phyloP scores from a whole-genome alignment of 495 filamentous ascomycete genomes.

The Bacidia rubella region DNA sequence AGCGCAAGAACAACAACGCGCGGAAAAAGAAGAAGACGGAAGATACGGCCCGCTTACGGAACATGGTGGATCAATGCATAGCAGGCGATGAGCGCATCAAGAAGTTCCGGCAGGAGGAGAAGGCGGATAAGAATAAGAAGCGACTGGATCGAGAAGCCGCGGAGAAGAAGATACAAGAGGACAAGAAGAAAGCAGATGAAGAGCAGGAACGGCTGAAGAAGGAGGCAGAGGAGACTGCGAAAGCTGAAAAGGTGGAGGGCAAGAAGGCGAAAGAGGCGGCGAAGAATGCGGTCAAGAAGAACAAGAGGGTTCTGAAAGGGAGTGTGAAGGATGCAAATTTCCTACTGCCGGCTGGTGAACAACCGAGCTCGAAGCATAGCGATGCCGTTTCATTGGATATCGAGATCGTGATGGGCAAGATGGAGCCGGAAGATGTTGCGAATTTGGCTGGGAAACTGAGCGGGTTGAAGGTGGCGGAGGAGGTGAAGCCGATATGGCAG shows the following conservation, averaged over 20 bases:
- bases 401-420: conserved; percentile 76
- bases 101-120: conserved; percentile 82
- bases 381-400: conserved; percentile 63
- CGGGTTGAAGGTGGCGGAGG: conserved; percentile 48
- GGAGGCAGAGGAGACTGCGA: conserved; percentile 75
- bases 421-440: conserved; percentile 82
- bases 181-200: conserved; percentile 60
- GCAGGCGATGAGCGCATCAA: conserved; percentile 87
- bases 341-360: conserved; percentile 49
- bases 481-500: conserved; percentile 40
- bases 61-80: conserved; percentile 73
- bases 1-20: conserved; percentile 94
- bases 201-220: conserved; percentile 63
- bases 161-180: conserved; percentile 68
- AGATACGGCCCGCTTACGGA: conserved; percentile 78
- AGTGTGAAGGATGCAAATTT: conserved; percentile 96
- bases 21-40: conserved; percentile 99
- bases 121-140: conserved; percentile 89
- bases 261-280: conserved; percentile 98
- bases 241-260: conserved; percentile 61
- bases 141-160: conserved; percentile 81
- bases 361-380: conserved; percentile 57
- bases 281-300: conserved; percentile 98
- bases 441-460: conserved; percentile 51
- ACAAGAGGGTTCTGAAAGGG: conserved; percentile 84